phyloP scores from a whole-genome alignment of 2,329 filamentous ascomycete genomes.

The Monosporascus ibericus region DNA sequence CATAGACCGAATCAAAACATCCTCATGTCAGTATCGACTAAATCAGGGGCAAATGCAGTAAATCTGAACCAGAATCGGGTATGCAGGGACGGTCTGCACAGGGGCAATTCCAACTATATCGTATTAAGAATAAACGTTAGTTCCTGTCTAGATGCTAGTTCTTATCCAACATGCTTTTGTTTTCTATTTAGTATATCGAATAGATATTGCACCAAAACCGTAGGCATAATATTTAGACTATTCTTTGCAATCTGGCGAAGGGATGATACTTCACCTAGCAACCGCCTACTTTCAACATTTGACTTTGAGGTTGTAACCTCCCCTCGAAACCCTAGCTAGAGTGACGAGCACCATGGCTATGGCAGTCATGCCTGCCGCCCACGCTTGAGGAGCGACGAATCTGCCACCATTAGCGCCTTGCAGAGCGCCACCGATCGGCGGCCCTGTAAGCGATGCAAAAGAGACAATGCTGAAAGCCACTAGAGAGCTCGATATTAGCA shows the following conservation, averaged over 20 bases:
- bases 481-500: neutral
- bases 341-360: slow-evolving; percentile 19
- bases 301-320: slow-evolving; percentile 12
- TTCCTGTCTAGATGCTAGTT: neutral
- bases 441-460: slow-evolving; percentile 31
- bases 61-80: too few relatives aligned
- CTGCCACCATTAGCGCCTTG: slow-evolving; percentile 20
- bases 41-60: too few relatives aligned
- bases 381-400: slow-evolving; percentile 25
- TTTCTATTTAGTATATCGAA: neutral
- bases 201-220: too few relatives aligned
- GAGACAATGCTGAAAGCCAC: slow-evolving; percentile 34
- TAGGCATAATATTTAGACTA: too few relatives aligned
- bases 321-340: slow-evolving; percentile 15
- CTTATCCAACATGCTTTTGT: neutral
- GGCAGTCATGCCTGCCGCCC: slow-evolving; percentile 27
- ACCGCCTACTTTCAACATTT: slow-evolving; percentile 12
- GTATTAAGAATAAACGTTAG: neutral
- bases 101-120: too few relatives aligned
- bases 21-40: too few relatives aligned
- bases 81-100: too few relatives aligned
- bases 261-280: too few relatives aligned
- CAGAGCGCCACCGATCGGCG: slow-evolving; percentile 33
- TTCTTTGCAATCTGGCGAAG: too few relatives aligned
- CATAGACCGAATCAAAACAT: too few relatives aligned